phyloP scores from a whole-genome alignment of 2,329 filamentous ascomycete genomes.

The Alternaria dauci region DNA sequence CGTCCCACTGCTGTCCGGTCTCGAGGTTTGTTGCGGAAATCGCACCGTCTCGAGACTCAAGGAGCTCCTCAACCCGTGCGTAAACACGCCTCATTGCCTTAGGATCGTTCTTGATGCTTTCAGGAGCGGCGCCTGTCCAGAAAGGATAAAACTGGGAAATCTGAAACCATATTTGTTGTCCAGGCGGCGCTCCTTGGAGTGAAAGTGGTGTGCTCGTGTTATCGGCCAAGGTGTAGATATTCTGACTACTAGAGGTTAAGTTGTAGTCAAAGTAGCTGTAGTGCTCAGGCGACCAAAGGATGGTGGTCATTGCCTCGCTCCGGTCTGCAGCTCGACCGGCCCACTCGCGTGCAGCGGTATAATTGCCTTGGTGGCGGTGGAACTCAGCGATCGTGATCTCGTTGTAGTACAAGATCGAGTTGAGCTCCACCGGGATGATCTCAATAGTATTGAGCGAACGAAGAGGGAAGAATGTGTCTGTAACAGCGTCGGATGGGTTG shows the following conservation, averaged over 20 bases:
- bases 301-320: conserved; percentile 67
- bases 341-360: conserved; percentile 61
- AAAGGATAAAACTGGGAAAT: conserved; percentile 72
- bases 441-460: conserved; percentile 68
- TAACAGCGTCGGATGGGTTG: conserved; percentile 65
- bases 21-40: conserved; percentile 69
- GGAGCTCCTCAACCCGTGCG: conserved; percentile 61
- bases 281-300: conserved; percentile 71
- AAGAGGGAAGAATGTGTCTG: conserved; percentile 70
- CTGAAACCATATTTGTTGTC: conserved; percentile 66
- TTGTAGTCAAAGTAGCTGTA: conserved; percentile 76
- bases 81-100: conserved; percentile 65
- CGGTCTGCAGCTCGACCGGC: conserved; percentile 60
- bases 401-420: conserved; percentile 73
- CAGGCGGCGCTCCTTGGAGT: conserved; percentile 59
- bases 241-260: conserved; percentile 65
- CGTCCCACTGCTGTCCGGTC: conserved; percentile 74
- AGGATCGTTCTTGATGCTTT: conserved; percentile 65
- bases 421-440: conserved; percentile 71
- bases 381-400: conserved; percentile 68
- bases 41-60: conserved; percentile 63
- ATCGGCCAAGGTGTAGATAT: conserved; percentile 60
- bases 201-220: conserved; percentile 53
- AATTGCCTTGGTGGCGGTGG: conserved; percentile 61
- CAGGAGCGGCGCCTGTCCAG: conserved; percentile 71